Base-by-base conservation (phyloP, 2,329 filamentous ascomycete species). In the Ilyonectria mors-panacis region DNA sequence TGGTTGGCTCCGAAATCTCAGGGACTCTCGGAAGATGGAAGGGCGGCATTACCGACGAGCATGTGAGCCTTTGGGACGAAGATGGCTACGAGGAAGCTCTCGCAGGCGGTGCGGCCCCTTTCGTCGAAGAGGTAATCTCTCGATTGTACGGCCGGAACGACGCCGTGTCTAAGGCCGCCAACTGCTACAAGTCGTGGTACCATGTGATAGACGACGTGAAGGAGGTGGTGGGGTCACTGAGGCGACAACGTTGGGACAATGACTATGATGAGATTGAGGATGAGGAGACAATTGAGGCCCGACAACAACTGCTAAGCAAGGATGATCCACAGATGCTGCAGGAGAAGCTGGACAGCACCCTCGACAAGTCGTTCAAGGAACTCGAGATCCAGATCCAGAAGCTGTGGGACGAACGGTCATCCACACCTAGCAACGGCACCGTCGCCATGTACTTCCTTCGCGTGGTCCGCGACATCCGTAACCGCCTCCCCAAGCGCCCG, bases 201-300 rank as follows among this genome's bases (percentile, higher is more conserved):
- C 84, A 85, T n/a, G 87, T 91, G 6, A 88, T 97, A n/a, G 87
- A 91, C 66, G 89, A 91, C 59, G 88, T 93, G 15, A 86, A 86
- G 48, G 83, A 84, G 19, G 85, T 91, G 4, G 87, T 94, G 8
- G 88, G 90, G 45, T 85, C 88, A 65, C 86, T 96, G 73, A 88
- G 85, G 67, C 87, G 88, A 53, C 89, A 91, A 70, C 88, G 89
- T 63, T 95, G 93, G 92, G 92, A 95, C 69, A 91, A 93, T 62
- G 92, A 93, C 67, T 85, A 91, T 30, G 89, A 92, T 57, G 89
- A 92, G 57, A 89, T 94, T 45, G 92, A 94, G 66, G 92, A 94
- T 66, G 92, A 95, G 68, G 86, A 92, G 60, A 89, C 87, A 1
- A 87, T 92, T 21, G 91, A 93, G 68, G 85, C 85, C 19, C 86